Base-by-base conservation (phyloP, 1,284 basidiomycete species). In the Marasmius oreades region DNA sequence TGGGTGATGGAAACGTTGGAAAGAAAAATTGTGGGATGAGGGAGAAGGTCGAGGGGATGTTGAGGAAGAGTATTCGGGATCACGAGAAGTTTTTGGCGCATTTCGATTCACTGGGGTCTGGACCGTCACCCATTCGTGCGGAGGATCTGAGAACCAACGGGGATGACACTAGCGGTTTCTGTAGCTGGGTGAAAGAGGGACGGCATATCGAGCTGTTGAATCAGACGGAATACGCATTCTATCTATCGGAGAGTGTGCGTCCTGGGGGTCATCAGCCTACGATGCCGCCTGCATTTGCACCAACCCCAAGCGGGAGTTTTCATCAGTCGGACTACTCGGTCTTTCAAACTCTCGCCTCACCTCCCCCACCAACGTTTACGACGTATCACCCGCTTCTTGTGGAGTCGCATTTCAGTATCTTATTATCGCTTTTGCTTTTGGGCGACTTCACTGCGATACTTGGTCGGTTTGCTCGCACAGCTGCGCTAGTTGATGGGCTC, bases 381-480 rank as follows among this genome's bases (percentile, higher is more conserved):
- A 91, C 90, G 0, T 93, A 93, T 66, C 91, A 93, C 63, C 91
- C 91, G 7, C 77, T 93, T 34, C 80, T 93, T 51, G 85, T 92
- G 57, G 91, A 93, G 67, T 84, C 90, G 5, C 85, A 90, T 66
- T 93, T 88, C 72, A 88, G 81, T 59, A 76, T 91, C 53, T 75
- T 93, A 31, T 75, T 91, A 58, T 84, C 83, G 61, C 74, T 82
- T 51, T 73, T 93, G 55, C 79, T 93, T 76, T 79, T 92, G 11
- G 90, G 84, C 1, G 87, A 92, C 60, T 84, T 92, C 63, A 64
- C 76, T 5, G 69, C 71, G 7, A 72, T 91, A 20, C 70, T 90
- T 6, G 76, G 78, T 8, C 78, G 80, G 0, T 91, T 92, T 63
- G 73, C 78, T 26, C 80, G 78, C 52, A 79, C 86, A 0, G 84